Conservation (phyloP, 2,329 filamentous ascomycete genomes). For the Biscogniauxia mediterranea region DNA sequence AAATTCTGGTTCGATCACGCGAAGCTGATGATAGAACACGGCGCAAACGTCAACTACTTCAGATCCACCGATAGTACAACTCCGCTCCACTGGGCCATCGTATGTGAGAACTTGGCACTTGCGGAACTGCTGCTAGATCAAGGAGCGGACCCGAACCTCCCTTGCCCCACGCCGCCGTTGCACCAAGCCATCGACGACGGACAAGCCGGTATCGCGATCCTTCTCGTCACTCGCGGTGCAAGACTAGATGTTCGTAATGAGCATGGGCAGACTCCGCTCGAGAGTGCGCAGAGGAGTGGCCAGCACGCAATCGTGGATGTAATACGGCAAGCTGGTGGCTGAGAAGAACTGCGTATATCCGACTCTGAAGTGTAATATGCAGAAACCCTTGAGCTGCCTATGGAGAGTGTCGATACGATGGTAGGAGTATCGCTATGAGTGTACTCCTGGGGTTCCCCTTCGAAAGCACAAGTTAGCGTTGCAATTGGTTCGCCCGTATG, state of each 20-base stretch:
- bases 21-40: slow-evolving; percentile 1
- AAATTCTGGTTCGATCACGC: slow-evolving; percentile 1
- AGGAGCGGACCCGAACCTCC: neutral
- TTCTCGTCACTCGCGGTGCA: neutral
- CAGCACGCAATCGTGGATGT: neutral
- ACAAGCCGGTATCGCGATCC: neutral
- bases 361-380: too few species aligned
- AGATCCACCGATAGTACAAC: neutral
- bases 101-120: neutral
- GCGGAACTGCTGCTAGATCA: neutral
- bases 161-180: neutral
- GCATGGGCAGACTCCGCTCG: neutral
- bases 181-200: neutral
- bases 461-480: too few species aligned
- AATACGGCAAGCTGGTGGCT: neutral
- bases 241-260: neutral
- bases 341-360: neutral
- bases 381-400: neutral
- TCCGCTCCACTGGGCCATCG: slow-evolving; percentile 1
- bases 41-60: slow-evolving; percentile 2
- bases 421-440: too few species aligned
- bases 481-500: too few species aligned
- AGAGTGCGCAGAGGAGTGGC: neutral
- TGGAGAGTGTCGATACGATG: too few species aligned
- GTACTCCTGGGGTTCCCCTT: too few species aligned